A percentile compares a stretch with the other conserved stretches of the same genome.
Conservation (phyloP, 495 filamentous ascomycete genomes). For the Neurospora africana region DNA sequence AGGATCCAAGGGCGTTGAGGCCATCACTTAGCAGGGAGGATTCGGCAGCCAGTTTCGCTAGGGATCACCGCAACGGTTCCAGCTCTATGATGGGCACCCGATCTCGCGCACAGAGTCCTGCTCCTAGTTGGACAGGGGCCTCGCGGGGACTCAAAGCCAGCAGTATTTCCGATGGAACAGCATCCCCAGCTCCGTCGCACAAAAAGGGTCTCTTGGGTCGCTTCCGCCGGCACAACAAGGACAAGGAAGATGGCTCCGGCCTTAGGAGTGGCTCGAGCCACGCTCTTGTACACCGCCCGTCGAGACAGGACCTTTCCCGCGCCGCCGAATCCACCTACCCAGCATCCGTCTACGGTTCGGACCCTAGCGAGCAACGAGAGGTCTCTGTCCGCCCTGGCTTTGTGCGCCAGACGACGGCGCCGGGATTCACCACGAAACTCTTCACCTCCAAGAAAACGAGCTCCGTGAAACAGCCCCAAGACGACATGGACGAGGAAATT, state of each 20-base stretch:
- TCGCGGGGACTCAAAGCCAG: conserved; percentile 32
- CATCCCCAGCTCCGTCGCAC: conserved; percentile 45
- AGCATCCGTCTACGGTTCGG: conserved; percentile 31
- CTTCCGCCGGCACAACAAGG: conserved; percentile 45
- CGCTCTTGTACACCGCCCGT: conserved; percentile 21
- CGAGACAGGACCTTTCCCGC: conserved; percentile 42
- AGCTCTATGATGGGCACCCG: conserved; percentile 27
- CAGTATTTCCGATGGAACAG: conserved; percentile 40
- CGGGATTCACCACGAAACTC: conserved; percentile 44
- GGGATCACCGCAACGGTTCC: conserved; percentile 31
- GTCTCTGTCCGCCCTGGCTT: conserved; percentile 23
- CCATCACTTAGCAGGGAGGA: conserved; percentile 64
- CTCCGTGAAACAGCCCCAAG: conserved; percentile 24
- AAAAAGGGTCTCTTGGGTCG: conserved; percentile 60
- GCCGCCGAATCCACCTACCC: conserved; percentile 31
- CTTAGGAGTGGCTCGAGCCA: conserved; percentile 41
- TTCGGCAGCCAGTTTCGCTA: conserved; percentile 42
- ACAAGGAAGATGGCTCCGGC: conserved; percentile 43
- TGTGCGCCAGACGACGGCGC: conserved; percentile 38
- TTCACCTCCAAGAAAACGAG: conserved; percentile 39
- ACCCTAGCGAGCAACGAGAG: conserved; percentile 26
- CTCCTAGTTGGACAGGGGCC: conserved; percentile 55
- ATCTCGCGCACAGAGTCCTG: conserved; percentile 63
- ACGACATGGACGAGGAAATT: conserved; percentile 39
- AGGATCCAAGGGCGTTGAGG: conserved; percentile 53